phyloP scores from a whole-genome alignment of 148 eudicot species.

The Fallopia convolvulus region DNA sequence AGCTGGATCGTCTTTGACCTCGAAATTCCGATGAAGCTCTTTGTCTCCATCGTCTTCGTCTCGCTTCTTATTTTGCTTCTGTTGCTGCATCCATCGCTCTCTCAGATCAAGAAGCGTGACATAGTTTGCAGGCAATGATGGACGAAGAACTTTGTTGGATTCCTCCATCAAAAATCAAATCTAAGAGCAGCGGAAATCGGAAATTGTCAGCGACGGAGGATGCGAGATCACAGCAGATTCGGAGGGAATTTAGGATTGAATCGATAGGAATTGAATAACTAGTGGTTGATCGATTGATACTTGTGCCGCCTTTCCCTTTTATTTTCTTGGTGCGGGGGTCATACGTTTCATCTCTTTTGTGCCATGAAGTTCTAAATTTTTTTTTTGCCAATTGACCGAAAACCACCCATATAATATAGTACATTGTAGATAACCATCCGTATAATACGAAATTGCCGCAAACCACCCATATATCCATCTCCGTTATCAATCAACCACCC shows the following conservation, averaged over 20 bases:
- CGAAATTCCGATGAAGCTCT: not conserved
- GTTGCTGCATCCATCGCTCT: conserved; percentile 9
- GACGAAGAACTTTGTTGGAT: not conserved
- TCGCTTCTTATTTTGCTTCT: not conserved
- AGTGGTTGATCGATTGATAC: not conserved
- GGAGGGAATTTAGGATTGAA: not conserved
- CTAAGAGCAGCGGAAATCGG: not conserved
- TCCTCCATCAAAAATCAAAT: not conserved
- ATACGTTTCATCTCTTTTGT: too few species aligned
- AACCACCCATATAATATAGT: too few species aligned
- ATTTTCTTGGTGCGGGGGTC: too few species aligned
- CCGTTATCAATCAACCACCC: too few species aligned
- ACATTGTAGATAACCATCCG: too few species aligned
- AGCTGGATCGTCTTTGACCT: not conserved
- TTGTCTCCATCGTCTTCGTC: not conserved
- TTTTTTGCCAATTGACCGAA: too few species aligned
- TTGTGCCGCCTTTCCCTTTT: too few species aligned
- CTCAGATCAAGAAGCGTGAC: conserved; percentile 1
- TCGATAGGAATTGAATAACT: not conserved
- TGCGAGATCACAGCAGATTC: not conserved
- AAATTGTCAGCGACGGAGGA: not conserved
- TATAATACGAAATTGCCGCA: too few species aligned
- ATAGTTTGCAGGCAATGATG: not conserved
- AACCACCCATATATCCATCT: too few species aligned
- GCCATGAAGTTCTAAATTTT: too few species aligned